A percentile compares a stretch with the other conserved stretches of the same genome.
Conservation (phyloP, 1,284 basidiomycete species). For the Ganoderma multipileum region DNA sequence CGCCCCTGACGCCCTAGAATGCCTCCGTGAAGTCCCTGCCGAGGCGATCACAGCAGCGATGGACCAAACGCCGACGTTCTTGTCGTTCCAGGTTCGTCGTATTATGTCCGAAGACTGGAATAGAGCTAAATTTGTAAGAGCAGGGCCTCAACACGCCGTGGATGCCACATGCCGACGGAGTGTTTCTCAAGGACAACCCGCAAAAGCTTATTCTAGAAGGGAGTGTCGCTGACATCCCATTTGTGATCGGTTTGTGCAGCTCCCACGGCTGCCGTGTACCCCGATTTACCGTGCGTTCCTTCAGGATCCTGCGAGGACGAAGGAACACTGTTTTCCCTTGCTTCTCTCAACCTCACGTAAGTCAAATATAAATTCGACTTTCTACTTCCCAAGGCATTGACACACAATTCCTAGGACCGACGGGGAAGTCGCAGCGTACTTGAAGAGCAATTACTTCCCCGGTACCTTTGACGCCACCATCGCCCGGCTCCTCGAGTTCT, state of each 20-base stretch:
- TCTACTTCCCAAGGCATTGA: not conserved
- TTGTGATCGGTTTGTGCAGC: slow-evolving; percentile 32
- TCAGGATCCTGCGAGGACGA: slow-evolving; percentile 38
- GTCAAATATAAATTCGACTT: not conserved
- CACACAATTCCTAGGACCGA: slow-evolving; percentile 19
- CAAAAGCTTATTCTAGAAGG: slow-evolving; percentile 17
- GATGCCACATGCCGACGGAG: slow-evolving; percentile 48
- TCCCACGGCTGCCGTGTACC: not conserved
- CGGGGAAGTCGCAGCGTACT: slow-evolving; percentile 21
- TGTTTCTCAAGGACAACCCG: slow-evolving; percentile 40
- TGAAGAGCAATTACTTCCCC: slow-evolving; percentile 30
- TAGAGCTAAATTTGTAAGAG: not conserved
- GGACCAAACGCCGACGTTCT: slow-evolving; percentile 28
- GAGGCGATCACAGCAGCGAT: slow-evolving; percentile 41
- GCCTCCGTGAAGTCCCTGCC: slow-evolving; percentile 46
- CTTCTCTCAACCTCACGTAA: slow-evolving; percentile 32
- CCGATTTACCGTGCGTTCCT: not conserved
- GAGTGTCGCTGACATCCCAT: slow-evolving; percentile 39
- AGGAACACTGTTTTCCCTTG: slow-evolving; percentile 40
- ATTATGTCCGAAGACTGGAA: too few species aligned
- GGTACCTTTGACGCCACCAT: slow-evolving; percentile 21
- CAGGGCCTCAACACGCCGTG: slow-evolving; percentile 36
- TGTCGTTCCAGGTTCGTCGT: slow-evolving; percentile 6
- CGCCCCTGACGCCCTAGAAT: slow-evolving; percentile 46
- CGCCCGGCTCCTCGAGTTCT: slow-evolving; percentile 33